Evolutionary conservation across 352 stramenopile species (phyloP).

Genomic region (Pythium plurisporium): DNA sequence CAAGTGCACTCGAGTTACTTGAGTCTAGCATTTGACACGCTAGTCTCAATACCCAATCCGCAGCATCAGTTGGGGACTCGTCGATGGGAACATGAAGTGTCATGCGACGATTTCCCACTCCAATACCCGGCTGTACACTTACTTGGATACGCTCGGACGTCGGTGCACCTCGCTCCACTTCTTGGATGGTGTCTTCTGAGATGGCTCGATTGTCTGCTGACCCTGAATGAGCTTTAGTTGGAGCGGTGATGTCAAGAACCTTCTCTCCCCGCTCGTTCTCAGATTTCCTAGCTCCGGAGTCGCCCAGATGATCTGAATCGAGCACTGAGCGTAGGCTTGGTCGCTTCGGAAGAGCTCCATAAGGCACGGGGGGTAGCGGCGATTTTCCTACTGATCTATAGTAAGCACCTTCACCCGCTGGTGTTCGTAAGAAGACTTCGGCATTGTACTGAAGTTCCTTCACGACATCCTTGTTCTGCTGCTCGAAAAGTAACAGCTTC

Average conservation of each 20-base stretch:
- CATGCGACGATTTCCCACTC: slow-evolving; percentile 37
- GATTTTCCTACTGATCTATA: slow-evolving; percentile 62
- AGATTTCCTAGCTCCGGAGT: background rate
- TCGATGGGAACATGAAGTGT: slow-evolving; percentile 69
- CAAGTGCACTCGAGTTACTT: slow-evolving; percentile 16
- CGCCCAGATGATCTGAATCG: background rate
- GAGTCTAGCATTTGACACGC: background rate
- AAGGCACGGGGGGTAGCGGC: slow-evolving; percentile 47
- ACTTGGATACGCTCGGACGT: slow-evolving; percentile 5
- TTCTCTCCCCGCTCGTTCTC: slow-evolving; percentile 13
- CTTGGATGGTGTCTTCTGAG: background rate
- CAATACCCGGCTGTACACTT: slow-evolving; percentile 33
- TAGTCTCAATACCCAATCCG: slow-evolving; percentile 36
- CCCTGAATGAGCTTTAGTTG: slow-evolving; percentile 7
- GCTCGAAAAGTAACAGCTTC: slow-evolving; percentile 85
- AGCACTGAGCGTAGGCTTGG: slow-evolving; percentile 9
- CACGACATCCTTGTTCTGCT: slow-evolving; percentile 89
- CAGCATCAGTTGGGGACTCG: slow-evolving; percentile 58
- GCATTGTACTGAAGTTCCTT: slow-evolving; percentile 88
- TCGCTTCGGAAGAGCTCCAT: slow-evolving; percentile 30
- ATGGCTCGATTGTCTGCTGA: background rate
- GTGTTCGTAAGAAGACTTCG: slow-evolving; percentile 72
- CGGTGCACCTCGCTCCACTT: background rate
- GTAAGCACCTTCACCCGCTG: slow-evolving; percentile 67
- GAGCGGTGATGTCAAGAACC: slow-evolving; percentile 15